Evolutionary conservation across 371 early-diverging fungal genomes (phyloP), one percentile per base, ranked within the genome.

Genomic region (Saksenaea vasiformis): DNA sequence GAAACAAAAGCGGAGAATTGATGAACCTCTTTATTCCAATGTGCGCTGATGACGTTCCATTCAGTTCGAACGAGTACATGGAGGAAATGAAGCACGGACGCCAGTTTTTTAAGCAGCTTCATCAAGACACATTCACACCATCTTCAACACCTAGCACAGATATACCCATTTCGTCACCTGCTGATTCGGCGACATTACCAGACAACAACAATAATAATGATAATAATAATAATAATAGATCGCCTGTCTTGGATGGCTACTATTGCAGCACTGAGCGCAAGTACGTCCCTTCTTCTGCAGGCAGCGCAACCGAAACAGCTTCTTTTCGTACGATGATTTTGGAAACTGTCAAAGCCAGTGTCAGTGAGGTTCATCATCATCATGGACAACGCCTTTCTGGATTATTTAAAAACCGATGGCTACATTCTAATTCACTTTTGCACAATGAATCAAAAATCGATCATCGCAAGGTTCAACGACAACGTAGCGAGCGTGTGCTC

Each of bases 241-340:
- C 47, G 10, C 38, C 61, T 26, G 54, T 77, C 1, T 27, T 74
- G 31, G 74, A 74, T 43, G 66, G 70, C 0, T 78, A 78, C 24
- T 73, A 71, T 41, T 78, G 73, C 0, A 69, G 69, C 4, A 71
- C 73, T 54, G 76, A 66, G 8, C 71, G 79, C 0, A 78, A 78
- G 60, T 75, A 70, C 38, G 55, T 78, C 28, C 65, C 67, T 1
- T 72, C 76, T 26, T 67, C 71, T 15, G 61, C 70, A 14, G 74
- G 74, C 1, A 60, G 71, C 10, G 60, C 64, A 5, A 67, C 71
- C 8, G 79, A 78, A 38, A 69, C 76, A 3, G 71, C 79, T 0
- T 78, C 79, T 1, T 74, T 78, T 36, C 71, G 79, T 14, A 65
- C 76, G 2, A 75, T 75, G 76, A 64, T 78, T 1, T 51, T 70